These are phyloP conservation scores for Dryas integrifolia DNA, from an alignment of 331 rosid species.

Conservation along the genomic window DNA sequence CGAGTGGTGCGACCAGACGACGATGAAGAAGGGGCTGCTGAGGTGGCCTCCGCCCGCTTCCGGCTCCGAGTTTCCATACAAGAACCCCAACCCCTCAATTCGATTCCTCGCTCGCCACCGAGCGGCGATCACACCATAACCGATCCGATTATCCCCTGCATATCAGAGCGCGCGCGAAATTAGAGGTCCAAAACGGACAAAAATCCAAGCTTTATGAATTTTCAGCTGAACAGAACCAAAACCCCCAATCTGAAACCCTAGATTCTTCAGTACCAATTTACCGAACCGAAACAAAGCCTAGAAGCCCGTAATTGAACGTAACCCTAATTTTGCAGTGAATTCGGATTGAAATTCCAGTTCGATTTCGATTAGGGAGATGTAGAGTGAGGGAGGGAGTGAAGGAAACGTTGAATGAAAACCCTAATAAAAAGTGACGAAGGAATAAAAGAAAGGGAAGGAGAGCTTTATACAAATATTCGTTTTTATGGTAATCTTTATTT, in stretches of 20 bases:
- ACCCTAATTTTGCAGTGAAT: background rate
- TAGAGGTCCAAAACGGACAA: background rate
- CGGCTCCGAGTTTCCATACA: constrained; percentile 99
- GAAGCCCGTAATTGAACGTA: background rate
- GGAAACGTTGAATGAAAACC: constrained; percentile 41
- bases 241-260: constrained; percentile 53
- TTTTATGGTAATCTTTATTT: background rate
- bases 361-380: background rate
- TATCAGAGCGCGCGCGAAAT: constrained; percentile 5
- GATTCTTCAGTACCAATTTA: constrained; percentile 22
- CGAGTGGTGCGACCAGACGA: constrained; percentile 82
- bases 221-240: constrained; percentile 24
- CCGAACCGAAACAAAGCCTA: background rate
- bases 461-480: constrained; percentile 27
- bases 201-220: constrained; percentile 22
- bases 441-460: constrained; percentile 13
- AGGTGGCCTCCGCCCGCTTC: constrained; percentile 99
- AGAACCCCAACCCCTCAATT: constrained; percentile 82
- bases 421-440: constrained; percentile 40
- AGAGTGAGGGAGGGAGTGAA: background rate
- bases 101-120: constrained; percentile 76
- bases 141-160: constrained; percentile 40
- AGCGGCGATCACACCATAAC: constrained; percentile 61
- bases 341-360: constrained; percentile 1
- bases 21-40: constrained; percentile 99